Conservation (phyloP, 2,329 filamentous ascomycete genomes). For the Verticillium dahliae region DNA sequence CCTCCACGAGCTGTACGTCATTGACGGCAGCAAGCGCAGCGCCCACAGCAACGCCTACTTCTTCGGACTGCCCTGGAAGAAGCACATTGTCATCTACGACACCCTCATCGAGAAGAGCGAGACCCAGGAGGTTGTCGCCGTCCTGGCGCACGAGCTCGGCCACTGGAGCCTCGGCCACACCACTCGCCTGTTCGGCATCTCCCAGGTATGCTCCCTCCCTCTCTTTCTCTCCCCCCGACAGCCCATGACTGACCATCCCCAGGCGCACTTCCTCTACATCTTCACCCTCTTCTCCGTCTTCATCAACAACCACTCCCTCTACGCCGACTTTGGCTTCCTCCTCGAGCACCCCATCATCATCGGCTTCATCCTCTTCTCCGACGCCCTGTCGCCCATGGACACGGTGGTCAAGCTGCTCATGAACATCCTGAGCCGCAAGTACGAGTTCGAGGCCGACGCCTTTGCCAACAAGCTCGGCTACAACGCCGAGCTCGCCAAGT, state of each 20-base stretch:
- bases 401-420: slow-evolving; percentile 90
- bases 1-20: slow-evolving; percentile 87
- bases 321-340: slow-evolving; percentile 84
- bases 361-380: slow-evolving; percentile 95
- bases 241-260: slow-evolving; percentile 11
- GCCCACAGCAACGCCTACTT: slow-evolving; percentile 92
- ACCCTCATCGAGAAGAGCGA: slow-evolving; percentile 94
- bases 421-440: slow-evolving; percentile 90
- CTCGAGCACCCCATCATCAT: slow-evolving; percentile 85
- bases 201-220: slow-evolving; percentile 48
- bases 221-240: neutral
- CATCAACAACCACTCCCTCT: slow-evolving; percentile 89
- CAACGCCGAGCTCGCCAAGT: slow-evolving; percentile 72
- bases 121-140: slow-evolving; percentile 86
- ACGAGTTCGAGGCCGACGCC: slow-evolving; percentile 92
- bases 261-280: slow-evolving; percentile 94
- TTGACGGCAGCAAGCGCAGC: slow-evolving; percentile 82
- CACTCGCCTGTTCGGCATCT: slow-evolving; percentile 81
- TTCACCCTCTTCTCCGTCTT: slow-evolving; percentile 96
- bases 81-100: slow-evolving; percentile 99
- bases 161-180: slow-evolving; percentile 98
- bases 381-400: slow-evolving; percentile 91
- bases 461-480: slow-evolving; percentile 86
- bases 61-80: slow-evolving; percentile 97
- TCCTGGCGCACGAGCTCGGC: slow-evolving; percentile 90